Base-by-base conservation (phyloP, 768 basidiomycete species). In the Podaxis sp. region DNA sequence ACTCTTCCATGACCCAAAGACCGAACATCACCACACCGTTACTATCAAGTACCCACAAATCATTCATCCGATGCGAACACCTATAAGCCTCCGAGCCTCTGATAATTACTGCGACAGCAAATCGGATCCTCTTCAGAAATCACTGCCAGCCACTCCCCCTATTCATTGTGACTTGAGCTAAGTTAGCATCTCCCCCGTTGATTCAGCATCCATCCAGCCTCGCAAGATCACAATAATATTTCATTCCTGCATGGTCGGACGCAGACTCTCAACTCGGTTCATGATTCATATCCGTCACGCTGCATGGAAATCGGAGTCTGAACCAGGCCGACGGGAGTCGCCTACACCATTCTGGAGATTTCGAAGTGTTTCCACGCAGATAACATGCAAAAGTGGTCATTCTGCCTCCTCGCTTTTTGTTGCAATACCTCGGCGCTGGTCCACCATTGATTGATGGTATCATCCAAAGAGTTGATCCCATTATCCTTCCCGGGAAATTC, bases 311-410 rank as follows among this genome's bases (percentile, higher is more conserved):
- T 32, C 9, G 28, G 46, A 21, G n/a, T 46, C 14, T 23, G 58
- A 52, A 42, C 40, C 50, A 42, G 28, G n/a, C 57, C 57, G 51
- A n/a, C 11, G 25, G 36, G 25, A 25, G 23, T 40, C 42, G 23
- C 23, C 27, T 48, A 0, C 23, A 14, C 21, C n/a, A 36, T n/a
- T 21, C 27, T 21, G 50, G 50, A 59, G 58, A 51, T 42, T 44
- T 32, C 57, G 21, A 37, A 27, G 32, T 50, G 32, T 50, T 37
- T 59, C 58, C 58, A 59, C 58, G 58, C n/a, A 59, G 58, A 59
- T 59, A 59, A 57, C 36, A 59, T 11, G 32, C 32, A 42, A 25
- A 59, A 27, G 42, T 59, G 13, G 40, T 32, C 35, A 11, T 35
- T 28, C 23, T 13, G n/a, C 21, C 35, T 32, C 44, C 40, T 46